Conservation (phyloP, 176 grass and related monocot species). For the Bolboschoenus planiculmis region DNA sequence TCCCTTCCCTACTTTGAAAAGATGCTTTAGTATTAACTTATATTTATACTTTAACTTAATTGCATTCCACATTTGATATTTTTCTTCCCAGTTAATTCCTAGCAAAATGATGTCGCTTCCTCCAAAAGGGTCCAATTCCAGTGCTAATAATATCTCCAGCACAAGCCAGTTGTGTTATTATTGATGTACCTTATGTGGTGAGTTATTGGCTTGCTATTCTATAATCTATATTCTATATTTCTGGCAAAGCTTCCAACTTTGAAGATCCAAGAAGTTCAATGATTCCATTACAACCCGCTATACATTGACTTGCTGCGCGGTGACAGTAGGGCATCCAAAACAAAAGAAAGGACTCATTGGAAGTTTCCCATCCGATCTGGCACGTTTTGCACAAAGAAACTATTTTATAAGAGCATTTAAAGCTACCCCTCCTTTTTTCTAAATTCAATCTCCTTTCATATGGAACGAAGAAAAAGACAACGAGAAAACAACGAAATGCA, state of each 20-base stretch:
- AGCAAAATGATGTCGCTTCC: neutral
- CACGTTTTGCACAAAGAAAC: conserved; percentile 12
- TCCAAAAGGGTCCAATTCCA: neutral
- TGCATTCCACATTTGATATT: neutral
- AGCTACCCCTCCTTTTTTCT: neutral
- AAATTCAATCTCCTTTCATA: neutral
- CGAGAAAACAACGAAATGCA: neutral
- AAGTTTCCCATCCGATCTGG: conserved; percentile 14
- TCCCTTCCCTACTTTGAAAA: neutral
- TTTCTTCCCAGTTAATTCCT: neutral
- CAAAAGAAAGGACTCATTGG: neutral
- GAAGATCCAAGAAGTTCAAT: neutral
- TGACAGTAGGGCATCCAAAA: neutral
- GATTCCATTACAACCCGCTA: neutral
- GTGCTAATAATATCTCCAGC: neutral
- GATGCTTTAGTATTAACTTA: neutral
- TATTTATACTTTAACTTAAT: neutral
- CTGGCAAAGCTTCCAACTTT: neutral
- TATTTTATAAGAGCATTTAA: conserved; percentile 5
- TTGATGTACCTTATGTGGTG: no score
- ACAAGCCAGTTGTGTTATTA: neutral
- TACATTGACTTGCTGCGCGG: neutral
- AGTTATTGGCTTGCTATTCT: neutral
- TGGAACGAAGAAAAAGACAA: neutral
- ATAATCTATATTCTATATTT: neutral